Percentiles rank a stretch among this genome's conserved stretches.
Evolutionary conservation across 225 moss, liverwort and hornwort species (phyloP).

Genomic region (Lunularia cruciata): DNA sequence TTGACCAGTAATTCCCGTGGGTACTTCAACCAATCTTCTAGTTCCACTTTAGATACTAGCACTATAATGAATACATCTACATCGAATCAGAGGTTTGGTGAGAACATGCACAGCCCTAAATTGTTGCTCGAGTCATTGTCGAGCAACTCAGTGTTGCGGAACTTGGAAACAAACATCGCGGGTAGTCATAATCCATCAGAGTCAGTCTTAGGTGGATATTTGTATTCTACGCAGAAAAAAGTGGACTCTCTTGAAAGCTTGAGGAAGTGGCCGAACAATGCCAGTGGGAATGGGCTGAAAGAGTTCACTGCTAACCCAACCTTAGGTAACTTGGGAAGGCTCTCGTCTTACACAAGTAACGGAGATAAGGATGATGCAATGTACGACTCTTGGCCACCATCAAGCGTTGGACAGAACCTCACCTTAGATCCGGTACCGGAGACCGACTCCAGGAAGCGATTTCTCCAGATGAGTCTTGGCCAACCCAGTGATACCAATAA

Average conservation of each 20-base stretch:
- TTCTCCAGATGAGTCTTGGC: conserved; percentile 47
- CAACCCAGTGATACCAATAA: conserved; percentile 41
- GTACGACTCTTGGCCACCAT: conserved; percentile 36
- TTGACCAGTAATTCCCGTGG: conserved; percentile 51
- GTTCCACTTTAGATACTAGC: conserved; percentile 41
- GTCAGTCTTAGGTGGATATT: conserved; percentile 51
- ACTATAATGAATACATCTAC: conserved; percentile 25
- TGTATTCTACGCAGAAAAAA: conserved; percentile 55
- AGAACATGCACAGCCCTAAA: conserved; percentile 49
- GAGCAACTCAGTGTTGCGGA: conserved; percentile 48
- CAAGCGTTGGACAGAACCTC: conserved; percentile 32
- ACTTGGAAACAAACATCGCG: conserved; percentile 26
- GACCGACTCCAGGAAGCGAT: conserved; percentile 48
- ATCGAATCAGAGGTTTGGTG: conserved; percentile 49
- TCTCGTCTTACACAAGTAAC: conserved; percentile 26
- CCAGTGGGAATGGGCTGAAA: conserved; percentile 34
- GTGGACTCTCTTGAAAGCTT: conserved; percentile 49
- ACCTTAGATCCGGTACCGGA: conserved; percentile 31
- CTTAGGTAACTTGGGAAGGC: conserved; percentile 36
- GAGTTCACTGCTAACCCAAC: conserved; percentile 33
- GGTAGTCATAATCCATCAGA: conserved; percentile 39
- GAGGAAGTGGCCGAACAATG: conserved; percentile 44
- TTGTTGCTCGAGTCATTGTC: conserved; percentile 50
- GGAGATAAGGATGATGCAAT: conserved; percentile 39
- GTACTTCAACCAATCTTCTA: conserved; percentile 44